Base-by-base conservation (phyloP, 306 rosid genomes). In the Pueraria montana region DNA sequence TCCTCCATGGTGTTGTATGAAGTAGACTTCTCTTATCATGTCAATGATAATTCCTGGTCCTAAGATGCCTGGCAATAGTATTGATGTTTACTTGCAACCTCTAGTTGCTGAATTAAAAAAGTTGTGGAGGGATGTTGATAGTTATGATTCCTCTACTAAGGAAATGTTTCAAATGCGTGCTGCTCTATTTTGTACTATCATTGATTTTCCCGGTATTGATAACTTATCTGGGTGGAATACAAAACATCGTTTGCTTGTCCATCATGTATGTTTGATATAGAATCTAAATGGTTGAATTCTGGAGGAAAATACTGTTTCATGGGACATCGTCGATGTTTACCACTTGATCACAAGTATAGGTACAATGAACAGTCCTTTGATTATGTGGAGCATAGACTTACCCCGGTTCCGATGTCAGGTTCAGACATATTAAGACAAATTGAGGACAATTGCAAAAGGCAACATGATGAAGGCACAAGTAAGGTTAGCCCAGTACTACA, bases 161-260 rank as follows among this genome's bases (percentile, higher is more conserved):
- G 32, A 27, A 27, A 27, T 27, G 32, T 27, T 27, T 23, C 38
- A 24, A 9, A 23, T 70, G 58, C 18, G 20, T 20, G 58, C 20
- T 20, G 38, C 38, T 20, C 13, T 70, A 20, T 63, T 63, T 63
- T 13, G 70, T 8, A 30, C 70, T 4, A 63, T 63, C 30, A 63
- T 9, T 32, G 70, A 63, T 42, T 63, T 63, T 27, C 43, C 18
- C 4, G 12, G 45, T 42, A 10, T 68, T 17, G 32, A 68, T 2
- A 73, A 27, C 5, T 73, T 73, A 7, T 73, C 17, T 73, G 30
- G 64, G 2, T 73, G n/a, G 64, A 73, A 73, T 34, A 73, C 64
- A 27, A 43, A 30, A 73, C 65, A 50, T 49, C 13, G 6, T 4
- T 17, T 26, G 48, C 49, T 7, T 73, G 49, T 30, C 64, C 24